Evolutionary conservation across 2,329 filamentous ascomycete species (phyloP), one percentile per base, ranked within the genome.

Genomic region (Penicillium nordicum): DNA sequence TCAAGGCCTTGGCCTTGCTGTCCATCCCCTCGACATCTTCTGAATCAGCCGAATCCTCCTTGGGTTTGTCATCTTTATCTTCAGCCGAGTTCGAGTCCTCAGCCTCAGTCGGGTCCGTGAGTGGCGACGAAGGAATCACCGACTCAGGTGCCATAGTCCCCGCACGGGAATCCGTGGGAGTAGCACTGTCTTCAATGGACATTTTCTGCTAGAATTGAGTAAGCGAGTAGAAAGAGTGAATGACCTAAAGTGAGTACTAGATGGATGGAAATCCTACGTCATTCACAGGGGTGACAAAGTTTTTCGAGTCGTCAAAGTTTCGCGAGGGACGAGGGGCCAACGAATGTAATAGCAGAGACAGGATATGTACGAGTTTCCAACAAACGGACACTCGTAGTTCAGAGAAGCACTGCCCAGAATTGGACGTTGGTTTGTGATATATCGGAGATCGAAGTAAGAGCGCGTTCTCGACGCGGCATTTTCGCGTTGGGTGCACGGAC

Each of bases 1-100:
- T 78, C 45, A 79, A 63, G 8, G 75, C 77, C 54, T 74, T 76
- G 3, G 76, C 72, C 58, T 77, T 76, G 21, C 68, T 66, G 60
- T 78, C 75, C 72, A 79, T 74, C 7, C 68, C 75, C 50, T 77
- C 75, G 2, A 62, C 63, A 55, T 67, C 64, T 14, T 71, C 69
- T 3, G 27, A 11, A n/a, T 69, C 67, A 3, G 69, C 63, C 21
- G 62, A 60, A n/a, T 70, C 64, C 23, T 60, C 57, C 18, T 59
- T 58, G 41, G 60, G 57, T 37, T 66, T 53, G 12, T 64, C 48
- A 49, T 62, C 47, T 8, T 58, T 29, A 54, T 59, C 43, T 51
- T 53, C 27, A 44, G 32, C 11, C 32, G 43, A 25, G 50, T 38
- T 44, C 50, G 42, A 59, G 29, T 47, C 52, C 36, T 63, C 58